phyloP scores from a whole-genome alignment of 2,329 filamentous ascomycete species.

The Alternaria rosae region DNA sequence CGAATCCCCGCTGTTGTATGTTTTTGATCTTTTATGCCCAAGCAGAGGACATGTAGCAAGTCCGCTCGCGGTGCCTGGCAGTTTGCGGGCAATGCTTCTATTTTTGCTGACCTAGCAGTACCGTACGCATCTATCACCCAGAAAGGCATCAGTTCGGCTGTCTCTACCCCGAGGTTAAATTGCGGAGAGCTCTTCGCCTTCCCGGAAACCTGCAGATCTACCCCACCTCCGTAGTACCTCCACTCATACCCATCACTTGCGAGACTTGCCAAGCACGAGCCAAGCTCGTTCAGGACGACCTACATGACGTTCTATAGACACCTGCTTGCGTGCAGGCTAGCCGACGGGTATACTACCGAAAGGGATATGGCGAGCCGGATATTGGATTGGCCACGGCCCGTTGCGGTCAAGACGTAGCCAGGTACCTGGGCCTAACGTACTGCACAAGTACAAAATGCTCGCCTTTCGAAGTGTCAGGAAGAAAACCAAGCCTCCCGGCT shows the following conservation, averaged over 20 bases:
- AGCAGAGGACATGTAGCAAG: not conserved
- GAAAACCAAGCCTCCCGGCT: not conserved
- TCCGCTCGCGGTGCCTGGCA: not conserved
- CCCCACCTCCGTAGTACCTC: not conserved
- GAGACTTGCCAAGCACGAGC: not conserved
- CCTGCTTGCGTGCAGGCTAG: conserved; percentile 20
- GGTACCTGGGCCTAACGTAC: conserved; percentile 2
- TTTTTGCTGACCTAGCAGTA: not conserved
- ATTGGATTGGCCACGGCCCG: conserved; percentile 6
- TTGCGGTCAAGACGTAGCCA: conserved; percentile 9
- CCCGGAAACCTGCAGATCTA: not conserved
- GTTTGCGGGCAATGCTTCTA: not conserved
- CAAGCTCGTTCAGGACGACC: not conserved
- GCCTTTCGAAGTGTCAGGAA: not conserved
- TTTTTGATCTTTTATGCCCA: not conserved
- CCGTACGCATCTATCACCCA: not conserved
- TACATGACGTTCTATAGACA: conserved; percentile 16
- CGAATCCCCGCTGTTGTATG: too few species aligned
- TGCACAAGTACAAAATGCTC: conserved; percentile 23
- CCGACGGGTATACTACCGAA: conserved; percentile 18
- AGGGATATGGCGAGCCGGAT: conserved; percentile 22
- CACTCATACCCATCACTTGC: not conserved
- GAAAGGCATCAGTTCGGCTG: not conserved
- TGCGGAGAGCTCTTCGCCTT: not conserved
- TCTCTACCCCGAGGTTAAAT: not conserved